Base-by-base conservation (phyloP, 306 rosid genomes). In the Amphicarpaea edgeworthii region DNA sequence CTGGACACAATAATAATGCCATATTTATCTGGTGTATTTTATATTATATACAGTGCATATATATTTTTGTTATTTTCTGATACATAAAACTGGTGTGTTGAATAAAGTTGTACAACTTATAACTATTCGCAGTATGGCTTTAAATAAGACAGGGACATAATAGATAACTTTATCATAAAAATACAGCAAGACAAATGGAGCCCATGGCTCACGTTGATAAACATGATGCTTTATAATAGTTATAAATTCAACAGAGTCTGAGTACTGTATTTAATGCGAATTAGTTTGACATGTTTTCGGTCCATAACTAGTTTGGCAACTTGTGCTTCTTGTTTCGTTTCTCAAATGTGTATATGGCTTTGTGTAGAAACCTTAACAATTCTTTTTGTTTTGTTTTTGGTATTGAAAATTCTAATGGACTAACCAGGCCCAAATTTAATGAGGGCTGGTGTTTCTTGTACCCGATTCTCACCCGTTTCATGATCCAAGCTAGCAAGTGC, bases 121-220 rank as follows among this genome's bases (percentile, higher is more conserved):
- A 12, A 69, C 21, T 49, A 3, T 30, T 49, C 3, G 16, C 23
- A 49, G 12, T 47, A 9, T 15, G 23, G 12, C 41, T 46, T 46
- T 15, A 46, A 12, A 66, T 9, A 47, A 68, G 60, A 68, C 45
- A 69, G 21, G 16, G 75, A 49, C 17, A 47, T 34, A 11, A 47
- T 16, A 12, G 26, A 11, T 17, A 65, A 12, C n/a, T 5, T 47
- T n/a, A n/a, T n/a, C 3, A 38, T 14, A 26, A 5, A 32, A 4
- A 50, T 37, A 71, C 11, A 51, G 30, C 62, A 32, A 37, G 50
- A 50, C 23, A 70, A 54, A 37, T 37, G 53, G 20, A 53, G 40
- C 37, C 47, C 21, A 12, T 20, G 37, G 12, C 40, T 38, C 38
- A 71, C 65, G 26, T 51, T 53, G 7, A 62, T 16, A 34, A 3